Base-by-base conservation (phyloP, 805 yeast species). In the Starmerella etchellsii region DNA sequence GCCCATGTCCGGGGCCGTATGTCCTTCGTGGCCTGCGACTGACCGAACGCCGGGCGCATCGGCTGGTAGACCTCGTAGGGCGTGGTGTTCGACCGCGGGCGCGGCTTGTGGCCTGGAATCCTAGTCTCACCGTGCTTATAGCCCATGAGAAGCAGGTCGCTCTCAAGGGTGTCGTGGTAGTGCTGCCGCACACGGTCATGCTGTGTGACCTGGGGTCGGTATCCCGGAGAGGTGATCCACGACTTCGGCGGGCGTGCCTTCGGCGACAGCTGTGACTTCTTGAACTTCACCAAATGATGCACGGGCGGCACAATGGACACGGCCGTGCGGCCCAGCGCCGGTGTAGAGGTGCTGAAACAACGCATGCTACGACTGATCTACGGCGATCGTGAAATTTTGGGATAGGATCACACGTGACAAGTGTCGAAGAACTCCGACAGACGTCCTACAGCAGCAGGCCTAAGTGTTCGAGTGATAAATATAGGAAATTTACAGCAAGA, bases 1-100 rank as follows among this genome's bases (percentile, higher is more conserved):
- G 65, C 60, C 64, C 74, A 63, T n/a, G 68, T 72, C 37, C 83
- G 69, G 25, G 81, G 81, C 44, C 70, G 66, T 46, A 82, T 67
- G 53, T 83, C 81, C 49, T 81, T 83, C 4, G 85, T 73, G 40
- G 85, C 78, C 37, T 76, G 76, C 20, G 71, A 69, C 29, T 76
- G 71, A 2, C 96, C 95, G 44, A 64, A 66, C 28, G 96, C 95
- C 49, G 76, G 76, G 54, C 74, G 72, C 42, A 71, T 61, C 18
- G 82, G 76, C 70, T 95, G 81, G 63, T 83, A 83, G 40, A 85
- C 58, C 56, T 85, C 91, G 63, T 81, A 91, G 35, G 95, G 95
- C 24, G 94, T 78, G 19, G 79, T 65, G 40, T 81, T 81, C 50
- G 81, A 85, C 94, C 98, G 85, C 43, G 72, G 68, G 64, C 95